These are phyloP conservation scores for Adansonia rubrostipa DNA, from an alignment of 441 rosid species.

Conservation along the genomic window DNA sequence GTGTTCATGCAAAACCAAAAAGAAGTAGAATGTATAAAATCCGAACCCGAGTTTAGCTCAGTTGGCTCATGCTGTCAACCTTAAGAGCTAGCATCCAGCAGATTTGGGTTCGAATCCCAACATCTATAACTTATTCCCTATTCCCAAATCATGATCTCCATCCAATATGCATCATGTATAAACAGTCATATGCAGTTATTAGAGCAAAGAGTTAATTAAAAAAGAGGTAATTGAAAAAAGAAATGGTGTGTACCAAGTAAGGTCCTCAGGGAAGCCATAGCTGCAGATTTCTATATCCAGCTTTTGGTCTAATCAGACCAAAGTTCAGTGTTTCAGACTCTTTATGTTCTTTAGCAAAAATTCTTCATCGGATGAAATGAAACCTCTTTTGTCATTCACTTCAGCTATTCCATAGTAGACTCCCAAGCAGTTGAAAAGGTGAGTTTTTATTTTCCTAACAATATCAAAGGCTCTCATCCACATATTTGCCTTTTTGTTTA, in stretches of 20 bases:
- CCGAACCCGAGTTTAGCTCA: too few relatives aligned
- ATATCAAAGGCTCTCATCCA: not conserved
- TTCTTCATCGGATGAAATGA: not conserved
- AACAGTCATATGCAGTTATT: too few relatives aligned
- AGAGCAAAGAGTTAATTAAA: not conserved
- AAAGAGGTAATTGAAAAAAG: not conserved
- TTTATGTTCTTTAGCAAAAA: not conserved
- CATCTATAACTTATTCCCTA: too few relatives aligned
- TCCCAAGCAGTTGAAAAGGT: too few relatives aligned
- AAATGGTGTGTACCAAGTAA: not conserved
- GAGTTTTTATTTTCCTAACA: too few relatives aligned
- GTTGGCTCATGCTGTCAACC: too few relatives aligned
- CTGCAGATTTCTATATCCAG: not conserved
- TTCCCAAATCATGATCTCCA: not conserved
- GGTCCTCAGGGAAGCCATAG: slow-evolving; percentile 14
- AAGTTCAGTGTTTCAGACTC: not conserved
- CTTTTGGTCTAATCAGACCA: not conserved
- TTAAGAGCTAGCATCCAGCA: too few relatives aligned
- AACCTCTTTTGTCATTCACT: not conserved
- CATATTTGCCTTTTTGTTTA: not conserved
- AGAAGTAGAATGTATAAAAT: not conserved
- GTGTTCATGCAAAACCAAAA: not conserved
- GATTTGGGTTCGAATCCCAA: too few relatives aligned
- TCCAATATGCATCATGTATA: not conserved
- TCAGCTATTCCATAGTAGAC: not conserved